Evolutionary conservation across 1,284 basidiomycete genomes (phyloP).

Genomic region (Microbotryum intermedium): DNA sequence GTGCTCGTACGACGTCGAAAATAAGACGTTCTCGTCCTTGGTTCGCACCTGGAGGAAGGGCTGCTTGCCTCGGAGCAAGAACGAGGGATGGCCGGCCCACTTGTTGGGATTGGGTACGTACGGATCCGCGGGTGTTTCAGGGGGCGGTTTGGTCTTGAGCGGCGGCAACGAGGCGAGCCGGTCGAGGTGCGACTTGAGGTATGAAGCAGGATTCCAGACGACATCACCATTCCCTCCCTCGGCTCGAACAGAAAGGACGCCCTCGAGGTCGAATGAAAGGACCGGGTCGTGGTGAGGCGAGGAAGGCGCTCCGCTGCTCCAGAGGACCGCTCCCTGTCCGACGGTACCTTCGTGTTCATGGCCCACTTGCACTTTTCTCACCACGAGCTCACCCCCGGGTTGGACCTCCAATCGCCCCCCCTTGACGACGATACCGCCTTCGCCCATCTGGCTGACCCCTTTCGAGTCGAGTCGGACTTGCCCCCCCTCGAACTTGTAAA

Average conservation of each 20-base stretch:
- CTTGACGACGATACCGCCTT: constrained; percentile 25
- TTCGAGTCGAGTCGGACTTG: constrained; percentile 10
- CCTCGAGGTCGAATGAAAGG: constrained; percentile 20
- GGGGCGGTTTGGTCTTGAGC: background rate
- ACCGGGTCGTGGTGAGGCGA: constrained; percentile 9
- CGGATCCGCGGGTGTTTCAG: background rate
- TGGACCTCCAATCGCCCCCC: constrained; percentile 24
- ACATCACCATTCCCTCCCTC: constrained; percentile 4
- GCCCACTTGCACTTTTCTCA: constrained; percentile 5
- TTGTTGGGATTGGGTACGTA: constrained; percentile 4
- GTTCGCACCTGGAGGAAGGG: constrained; percentile 29
- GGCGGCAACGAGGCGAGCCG: background rate
- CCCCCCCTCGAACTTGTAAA: constrained; percentile 25
- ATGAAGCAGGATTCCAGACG: constrained; percentile 23
- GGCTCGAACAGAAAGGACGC: constrained; percentile 5
- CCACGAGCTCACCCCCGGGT: constrained; percentile 9
- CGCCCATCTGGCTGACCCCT: constrained; percentile 6
- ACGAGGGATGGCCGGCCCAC: constrained; percentile 11
- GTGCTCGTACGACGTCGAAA: constrained; percentile 21
- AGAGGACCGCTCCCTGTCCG: constrained; percentile 14
- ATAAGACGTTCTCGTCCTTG: constrained; percentile 19
- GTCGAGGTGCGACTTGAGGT: constrained; percentile 13
- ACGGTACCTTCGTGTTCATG: constrained; percentile 7
- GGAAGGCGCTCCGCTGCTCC: constrained; percentile 7
- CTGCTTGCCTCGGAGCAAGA: constrained; percentile 15